These are phyloP conservation scores for Trichoderma breve DNA, from an alignment of 2,329 filamentous ascomycete genomes.

Conservation along the genomic window DNA sequence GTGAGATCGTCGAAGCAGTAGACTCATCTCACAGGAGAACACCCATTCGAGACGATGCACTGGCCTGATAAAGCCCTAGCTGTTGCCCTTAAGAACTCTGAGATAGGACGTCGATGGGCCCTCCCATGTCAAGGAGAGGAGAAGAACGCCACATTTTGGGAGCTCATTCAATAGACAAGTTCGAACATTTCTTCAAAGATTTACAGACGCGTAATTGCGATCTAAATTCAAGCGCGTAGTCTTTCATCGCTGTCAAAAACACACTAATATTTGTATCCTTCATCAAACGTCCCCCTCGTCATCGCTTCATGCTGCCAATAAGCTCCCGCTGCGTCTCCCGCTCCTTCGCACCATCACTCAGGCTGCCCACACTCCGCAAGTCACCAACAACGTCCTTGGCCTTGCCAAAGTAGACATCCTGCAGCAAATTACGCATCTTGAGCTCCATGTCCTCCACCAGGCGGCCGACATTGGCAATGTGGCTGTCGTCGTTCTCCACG, in stretches of 20 bases:
- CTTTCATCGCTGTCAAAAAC: neutral
- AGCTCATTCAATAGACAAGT: neutral
- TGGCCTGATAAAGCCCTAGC: no score
- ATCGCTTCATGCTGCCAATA: slow-evolving; percentile 63
- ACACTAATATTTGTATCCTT: neutral
- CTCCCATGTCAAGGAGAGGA: neutral
- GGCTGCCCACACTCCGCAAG: slow-evolving; percentile 76
- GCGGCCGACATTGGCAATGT: slow-evolving; percentile 91
- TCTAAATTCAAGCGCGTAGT: neutral
- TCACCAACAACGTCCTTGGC: slow-evolving; percentile 98
- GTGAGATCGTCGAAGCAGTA: no score
- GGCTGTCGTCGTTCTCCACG: slow-evolving; percentile 84
- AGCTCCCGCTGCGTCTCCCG: slow-evolving; percentile 84
- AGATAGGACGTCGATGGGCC: no score
- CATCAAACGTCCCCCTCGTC: slow-evolving; percentile 23
- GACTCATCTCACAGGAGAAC: no score
- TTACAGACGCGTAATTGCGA: neutral
- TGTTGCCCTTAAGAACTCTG: no score
- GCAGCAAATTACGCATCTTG: slow-evolving; percentile 96
- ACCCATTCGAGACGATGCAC: no score
- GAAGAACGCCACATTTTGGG: neutral
- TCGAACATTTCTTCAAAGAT: neutral
- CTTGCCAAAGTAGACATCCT: slow-evolving; percentile 99
- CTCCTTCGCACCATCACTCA: slow-evolving; percentile 83
- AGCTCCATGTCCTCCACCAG: slow-evolving; percentile 99